Evolutionary conservation across 2,329 filamentous ascomycete genomes (phyloP).

Genomic region (Aspergillus quadricinctus): DNA sequence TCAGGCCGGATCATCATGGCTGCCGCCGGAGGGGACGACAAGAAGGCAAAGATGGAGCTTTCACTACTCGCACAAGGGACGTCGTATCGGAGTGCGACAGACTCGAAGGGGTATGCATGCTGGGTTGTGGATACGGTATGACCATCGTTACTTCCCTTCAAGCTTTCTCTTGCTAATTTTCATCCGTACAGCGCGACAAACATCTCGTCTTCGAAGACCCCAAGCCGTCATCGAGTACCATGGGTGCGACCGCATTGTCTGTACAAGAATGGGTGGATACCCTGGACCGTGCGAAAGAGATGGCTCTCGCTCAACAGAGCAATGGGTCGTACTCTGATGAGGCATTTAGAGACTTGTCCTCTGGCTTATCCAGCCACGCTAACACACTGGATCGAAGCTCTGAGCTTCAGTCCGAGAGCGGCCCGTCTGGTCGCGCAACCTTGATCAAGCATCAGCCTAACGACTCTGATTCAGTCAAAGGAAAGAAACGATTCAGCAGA

Average conservation of each 20-base stretch:
- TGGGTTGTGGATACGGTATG: conserved; percentile 94
- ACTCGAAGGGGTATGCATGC: conserved; percentile 79
- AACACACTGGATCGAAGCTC: conserved; percentile 42
- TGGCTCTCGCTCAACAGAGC: conserved; percentile 70
- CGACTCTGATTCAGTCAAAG: conserved; percentile 54
- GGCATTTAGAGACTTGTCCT: conserved; percentile 64
- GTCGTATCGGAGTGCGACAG: conserved; percentile 72
- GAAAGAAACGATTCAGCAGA: conserved; percentile 74
- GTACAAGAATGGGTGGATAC: conserved; percentile 91
- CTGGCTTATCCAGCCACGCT: conserved; percentile 64
- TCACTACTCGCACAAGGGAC: conserved; percentile 74
- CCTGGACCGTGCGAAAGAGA: conserved; percentile 78
- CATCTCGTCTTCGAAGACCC: conserved; percentile 91
- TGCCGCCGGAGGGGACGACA: conserved; percentile 88
- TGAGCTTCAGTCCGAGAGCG: conserved; percentile 35
- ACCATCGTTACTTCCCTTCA: conserved; percentile 20
- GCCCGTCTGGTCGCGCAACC: conserved; percentile 42
- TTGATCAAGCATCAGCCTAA: conserved; percentile 41
- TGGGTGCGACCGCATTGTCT: conserved; percentile 61
- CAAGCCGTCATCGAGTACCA: conserved; percentile 64
- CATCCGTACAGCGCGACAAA: conserved; percentile 64
- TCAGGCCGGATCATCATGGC: conserved; percentile 85
- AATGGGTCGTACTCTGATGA: conserved; percentile 65
- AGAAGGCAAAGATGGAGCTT: conserved; percentile 88
- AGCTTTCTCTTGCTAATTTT: conserved; percentile 25